Evolutionary conservation across 164 flowering plant species (phyloP).

Genomic region (Stephania cephalantha): DNA sequence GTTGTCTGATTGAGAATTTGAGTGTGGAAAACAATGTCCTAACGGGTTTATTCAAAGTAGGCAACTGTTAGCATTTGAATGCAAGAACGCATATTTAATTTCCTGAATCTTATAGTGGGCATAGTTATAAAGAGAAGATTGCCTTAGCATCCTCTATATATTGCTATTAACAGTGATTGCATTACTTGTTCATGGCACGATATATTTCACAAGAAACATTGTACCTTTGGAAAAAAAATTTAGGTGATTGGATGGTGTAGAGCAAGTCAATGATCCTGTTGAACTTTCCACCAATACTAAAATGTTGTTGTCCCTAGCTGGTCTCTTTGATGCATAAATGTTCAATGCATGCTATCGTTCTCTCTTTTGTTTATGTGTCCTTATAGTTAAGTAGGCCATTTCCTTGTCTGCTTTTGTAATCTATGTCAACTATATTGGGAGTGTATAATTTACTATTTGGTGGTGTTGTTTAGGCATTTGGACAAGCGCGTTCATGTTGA

Average conservation of each 20-base stretch:
- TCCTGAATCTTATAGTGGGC: background rate
- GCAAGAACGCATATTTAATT: background rate
- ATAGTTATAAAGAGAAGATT: too few species aligned
- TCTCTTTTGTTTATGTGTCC: too few species aligned
- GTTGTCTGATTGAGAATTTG: background rate
- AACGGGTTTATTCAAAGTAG: background rate
- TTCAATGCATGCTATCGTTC: background rate
- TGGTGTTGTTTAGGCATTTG: background rate
- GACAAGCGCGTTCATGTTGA: background rate
- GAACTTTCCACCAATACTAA: background rate
- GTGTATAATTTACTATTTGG: background rate
- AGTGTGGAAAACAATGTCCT: background rate
- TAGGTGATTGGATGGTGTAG: constrained; percentile 1
- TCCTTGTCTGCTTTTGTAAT: background rate
- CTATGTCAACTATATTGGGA: background rate
- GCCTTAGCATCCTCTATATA: background rate
- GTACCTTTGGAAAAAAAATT: background rate
- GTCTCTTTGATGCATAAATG: background rate
- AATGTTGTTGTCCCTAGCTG: background rate
- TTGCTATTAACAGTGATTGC: background rate
- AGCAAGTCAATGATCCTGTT: background rate
- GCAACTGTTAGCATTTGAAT: background rate
- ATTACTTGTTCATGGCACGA: background rate
- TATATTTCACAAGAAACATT: background rate
- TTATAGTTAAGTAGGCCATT: too few species aligned